Evolutionary conservation across 2,329 filamentous ascomycete species (phyloP).

Genomic region (Mycosphaerella arachidis): DNA sequence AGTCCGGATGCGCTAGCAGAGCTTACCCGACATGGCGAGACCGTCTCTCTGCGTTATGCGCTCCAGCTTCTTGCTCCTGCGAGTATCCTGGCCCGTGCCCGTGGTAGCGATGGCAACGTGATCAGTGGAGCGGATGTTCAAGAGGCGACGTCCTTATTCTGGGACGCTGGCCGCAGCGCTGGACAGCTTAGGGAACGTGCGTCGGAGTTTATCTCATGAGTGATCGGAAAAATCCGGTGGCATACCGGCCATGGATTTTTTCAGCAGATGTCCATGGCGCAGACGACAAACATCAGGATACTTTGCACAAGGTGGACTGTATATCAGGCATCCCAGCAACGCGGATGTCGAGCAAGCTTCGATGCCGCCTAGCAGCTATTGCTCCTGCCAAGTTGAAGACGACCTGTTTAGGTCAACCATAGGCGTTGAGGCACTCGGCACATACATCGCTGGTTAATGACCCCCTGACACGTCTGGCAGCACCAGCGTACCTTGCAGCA

Average conservation of each 20-base stretch:
- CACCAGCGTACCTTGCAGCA: not conserved
- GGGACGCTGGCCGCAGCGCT: conserved; percentile 48
- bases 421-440: too few species aligned
- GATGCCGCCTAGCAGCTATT: too few species aligned
- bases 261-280: not conserved
- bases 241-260: not conserved
- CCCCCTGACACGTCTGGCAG: not conserved
- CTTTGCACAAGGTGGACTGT: too few species aligned
- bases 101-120: conserved; percentile 35
- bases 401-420: too few species aligned
- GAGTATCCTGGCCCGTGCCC: conserved; percentile 81
- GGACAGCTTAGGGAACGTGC: conserved; percentile 29
- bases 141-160: conserved; percentile 45
- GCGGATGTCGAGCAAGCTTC: too few species aligned
- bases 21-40: conserved; percentile 79
- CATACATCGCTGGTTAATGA: too few species aligned
- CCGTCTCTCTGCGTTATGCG: conserved; percentile 87
- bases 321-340: too few species aligned
- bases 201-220: conserved; percentile 35
- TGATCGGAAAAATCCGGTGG: conserved; percentile 15
- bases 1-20: conserved; percentile 80
- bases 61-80: conserved; percentile 86
- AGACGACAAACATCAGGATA: too few species aligned
- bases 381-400: too few species aligned
- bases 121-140: conserved; percentile 54